Conservation (phyloP, 352 stramenopile species). For the Phytophthora multivora region DNA sequence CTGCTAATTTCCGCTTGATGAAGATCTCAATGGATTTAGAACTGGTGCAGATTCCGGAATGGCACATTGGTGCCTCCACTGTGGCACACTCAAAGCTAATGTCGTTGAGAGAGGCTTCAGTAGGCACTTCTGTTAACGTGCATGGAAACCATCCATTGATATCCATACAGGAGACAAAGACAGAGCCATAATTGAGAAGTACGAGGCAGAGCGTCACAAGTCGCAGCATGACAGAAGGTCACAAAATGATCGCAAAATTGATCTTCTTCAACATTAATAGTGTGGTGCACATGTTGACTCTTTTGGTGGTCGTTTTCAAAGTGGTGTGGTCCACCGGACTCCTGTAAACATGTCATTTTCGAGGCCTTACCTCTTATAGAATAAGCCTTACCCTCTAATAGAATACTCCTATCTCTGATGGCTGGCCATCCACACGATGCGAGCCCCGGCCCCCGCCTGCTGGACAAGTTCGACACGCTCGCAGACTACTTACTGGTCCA, state of each 20-base stretch:
- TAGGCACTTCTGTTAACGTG: constrained; percentile 20
- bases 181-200: constrained; percentile 4
- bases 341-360: no score
- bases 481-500: no score
- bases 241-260: not conserved
- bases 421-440: no score
- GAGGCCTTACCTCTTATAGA: no score
- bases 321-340: no score
- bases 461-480: no score
- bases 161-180: not conserved
- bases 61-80: constrained; percentile 42
- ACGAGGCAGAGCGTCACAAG: constrained; percentile 13
- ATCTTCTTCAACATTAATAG: not conserved
- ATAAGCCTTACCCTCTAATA: no score
- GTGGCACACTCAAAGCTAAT: constrained; percentile 52
- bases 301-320: not conserved
- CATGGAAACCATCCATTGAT: constrained; percentile 62
- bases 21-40: constrained; percentile 46
- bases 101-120: constrained; percentile 3
- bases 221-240: constrained; percentile 19
- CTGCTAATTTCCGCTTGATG: constrained; percentile 46
- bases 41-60: constrained; percentile 43
- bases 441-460: no score
- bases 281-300: constrained; percentile 4
- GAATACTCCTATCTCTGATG: no score